Evolutionary conservation across 179 eudicot genomes (phyloP).

Genomic region (Silene coronaria): DNA sequence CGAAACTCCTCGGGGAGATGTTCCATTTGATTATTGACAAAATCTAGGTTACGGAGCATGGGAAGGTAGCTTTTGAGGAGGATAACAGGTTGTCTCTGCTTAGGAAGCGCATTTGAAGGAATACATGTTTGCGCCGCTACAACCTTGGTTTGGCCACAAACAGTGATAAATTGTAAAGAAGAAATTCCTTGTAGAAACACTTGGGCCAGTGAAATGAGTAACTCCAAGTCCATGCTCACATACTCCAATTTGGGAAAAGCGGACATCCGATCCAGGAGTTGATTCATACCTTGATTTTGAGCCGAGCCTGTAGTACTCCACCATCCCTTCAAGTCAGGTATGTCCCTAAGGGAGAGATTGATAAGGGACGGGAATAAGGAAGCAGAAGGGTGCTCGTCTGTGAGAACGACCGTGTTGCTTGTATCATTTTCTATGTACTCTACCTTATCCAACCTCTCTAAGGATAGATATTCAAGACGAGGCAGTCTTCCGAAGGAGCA

Average conservation of each 20-base stretch:
- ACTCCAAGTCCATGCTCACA: neutral
- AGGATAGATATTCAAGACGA: neutral
- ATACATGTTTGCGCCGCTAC: neutral
- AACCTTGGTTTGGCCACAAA: neutral
- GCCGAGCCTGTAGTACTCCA: neutral
- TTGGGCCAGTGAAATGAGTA: neutral
- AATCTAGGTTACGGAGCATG: neutral
- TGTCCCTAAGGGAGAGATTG: neutral
- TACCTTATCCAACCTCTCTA: neutral
- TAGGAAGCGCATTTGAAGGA: too few species aligned
- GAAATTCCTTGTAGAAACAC: neutral
- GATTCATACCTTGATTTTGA: neutral
- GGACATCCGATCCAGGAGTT: too few species aligned
- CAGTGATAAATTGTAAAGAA: neutral
- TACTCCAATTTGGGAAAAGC: conserved; percentile 9
- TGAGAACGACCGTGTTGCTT: too few species aligned
- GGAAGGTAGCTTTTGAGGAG: neutral
- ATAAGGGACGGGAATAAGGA: neutral
- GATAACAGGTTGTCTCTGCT: neutral
- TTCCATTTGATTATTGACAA: neutral
- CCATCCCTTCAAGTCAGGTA: conserved; percentile 16
- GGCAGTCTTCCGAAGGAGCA: neutral
- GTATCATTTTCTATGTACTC: conserved; percentile 1
- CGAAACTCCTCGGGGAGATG: conserved; percentile 1
- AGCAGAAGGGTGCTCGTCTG: neutral